These are phyloP conservation scores for Salix suchowensis DNA, from an alignment of 345 rosid species.

Conservation along the genomic window DNA sequence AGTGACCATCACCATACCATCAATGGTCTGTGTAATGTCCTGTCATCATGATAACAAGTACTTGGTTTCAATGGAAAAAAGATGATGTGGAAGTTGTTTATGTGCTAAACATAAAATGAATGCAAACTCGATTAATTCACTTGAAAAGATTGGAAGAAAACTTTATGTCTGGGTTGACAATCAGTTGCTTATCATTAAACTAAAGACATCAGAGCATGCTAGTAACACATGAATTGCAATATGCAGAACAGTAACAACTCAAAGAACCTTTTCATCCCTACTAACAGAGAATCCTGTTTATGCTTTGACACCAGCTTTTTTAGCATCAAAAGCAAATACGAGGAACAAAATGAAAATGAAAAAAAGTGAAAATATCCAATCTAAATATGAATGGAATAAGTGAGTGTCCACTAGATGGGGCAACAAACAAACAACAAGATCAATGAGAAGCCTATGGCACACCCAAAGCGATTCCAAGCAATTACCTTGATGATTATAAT, in stretches of 20 bases:
- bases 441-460: not conserved
- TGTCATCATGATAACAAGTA: constrained; percentile 23
- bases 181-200: not conserved
- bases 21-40: constrained; percentile 67
- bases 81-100: not conserved
- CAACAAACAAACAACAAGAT: not conserved
- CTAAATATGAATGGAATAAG: not conserved
- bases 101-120: not conserved
- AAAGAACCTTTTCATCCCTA: not conserved
- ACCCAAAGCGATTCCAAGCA: not conserved
- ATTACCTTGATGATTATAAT: constrained; percentile 92
- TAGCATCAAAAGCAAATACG: not conserved
- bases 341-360: not conserved
- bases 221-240: not conserved
- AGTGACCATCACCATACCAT: constrained; percentile 65
- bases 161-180: not conserved
- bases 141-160: not conserved
- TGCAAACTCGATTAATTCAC: not conserved
- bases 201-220: not conserved
- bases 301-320: not conserved
- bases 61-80: not conserved
- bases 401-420: not conserved
- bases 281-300: not conserved
- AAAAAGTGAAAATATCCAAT: not conserved
- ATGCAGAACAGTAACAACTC: not conserved